Base-by-base conservation (phyloP, 1,284 basidiomycete species). In the Sanghuangporus weigelae region DNA sequence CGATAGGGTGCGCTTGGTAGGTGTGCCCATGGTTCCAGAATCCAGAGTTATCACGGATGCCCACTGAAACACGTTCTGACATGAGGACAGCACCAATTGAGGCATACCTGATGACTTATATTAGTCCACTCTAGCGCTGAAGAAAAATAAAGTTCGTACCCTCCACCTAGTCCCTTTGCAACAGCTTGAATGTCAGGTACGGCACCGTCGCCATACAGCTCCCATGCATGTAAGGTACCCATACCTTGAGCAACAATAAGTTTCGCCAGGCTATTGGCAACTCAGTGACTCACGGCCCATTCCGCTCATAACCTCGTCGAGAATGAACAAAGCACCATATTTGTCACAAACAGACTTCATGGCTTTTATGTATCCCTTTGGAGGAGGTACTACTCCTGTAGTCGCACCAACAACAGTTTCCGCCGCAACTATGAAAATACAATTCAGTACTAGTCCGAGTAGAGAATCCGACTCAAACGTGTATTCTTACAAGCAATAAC, bases 341-440 rank as follows among this genome's bases (percentile, higher is more conserved):
- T 90, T 91, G 60, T 92, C 84, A 70, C 93, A 94, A n/a, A 95
- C 89, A 7, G 84, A 84, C 70, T 91, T 92, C 84, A 95, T 92
- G 3, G 89, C 90, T 72, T 84, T 84, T 70, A 92, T 89, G 70
- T 93, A 92, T 2, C 90, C 91, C 69, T 87, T 89, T 1, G 90
- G 91, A 8, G 91, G 85, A 40, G 87, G 73, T 3, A 91, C 78
- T 21, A 82, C 86, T 35, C 93, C 93, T 0, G 88, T 86, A 0
- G 92, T 88, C 0, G 92, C 93, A 38, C 93, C 93, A 2, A 92
- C 89, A 3, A 93, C 93, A 3, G 86, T 84, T 70, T 95, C 91
- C 1, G 92, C 92, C 21, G 86, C 89, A 67, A 94, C 93, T 92
- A 60, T 8, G 38, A 14, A n/a, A 26, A 59, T 23, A 39, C 26